phyloP scores from a whole-genome alignment of 2,329 filamentous ascomycete genomes.

The Arachnopeziza araneosa region DNA sequence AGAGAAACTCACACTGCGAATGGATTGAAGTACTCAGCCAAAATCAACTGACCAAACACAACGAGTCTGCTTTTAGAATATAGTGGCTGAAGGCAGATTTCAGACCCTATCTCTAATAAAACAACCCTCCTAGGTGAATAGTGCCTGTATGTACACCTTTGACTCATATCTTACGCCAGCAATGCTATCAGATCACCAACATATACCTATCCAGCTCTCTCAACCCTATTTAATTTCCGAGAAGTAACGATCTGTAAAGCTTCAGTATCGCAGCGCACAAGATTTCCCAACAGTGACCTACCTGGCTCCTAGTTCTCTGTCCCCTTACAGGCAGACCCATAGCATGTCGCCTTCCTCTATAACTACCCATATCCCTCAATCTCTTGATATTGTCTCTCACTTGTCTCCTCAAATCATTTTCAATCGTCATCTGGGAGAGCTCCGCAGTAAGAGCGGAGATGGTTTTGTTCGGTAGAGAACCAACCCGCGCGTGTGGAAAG shows the following conservation, averaged over 20 bases:
- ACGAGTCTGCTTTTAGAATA: not conserved
- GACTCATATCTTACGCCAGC: not conserved
- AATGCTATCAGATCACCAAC: not conserved
- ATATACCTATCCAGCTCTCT: conserved; percentile 24
- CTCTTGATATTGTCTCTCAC: conserved; percentile 81
- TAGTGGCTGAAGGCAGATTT: not conserved
- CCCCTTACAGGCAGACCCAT: conserved; percentile 89
- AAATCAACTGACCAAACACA: not conserved
- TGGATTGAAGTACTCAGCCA: not conserved
- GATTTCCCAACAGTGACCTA: conserved; percentile 26
- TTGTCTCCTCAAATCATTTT: conserved; percentile 75
- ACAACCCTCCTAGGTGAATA: not conserved
- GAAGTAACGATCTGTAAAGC: conserved; percentile 47
- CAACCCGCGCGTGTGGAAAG: conserved; percentile 75
- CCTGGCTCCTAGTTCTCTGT: conserved; percentile 78
- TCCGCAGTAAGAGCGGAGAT: conserved; percentile 78
- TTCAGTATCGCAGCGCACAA: conserved; percentile 10
- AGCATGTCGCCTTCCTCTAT: conserved; percentile 83
- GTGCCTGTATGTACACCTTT: not conserved
- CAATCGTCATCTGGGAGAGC: conserved; percentile 86
- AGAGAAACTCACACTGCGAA: not conserved
- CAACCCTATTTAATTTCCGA: conserved; percentile 55
- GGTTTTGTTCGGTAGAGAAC: conserved; percentile 67
- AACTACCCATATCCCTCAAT: conserved; percentile 84
- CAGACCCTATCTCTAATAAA: not conserved